Evolutionary conservation across 1,139 yeast species (phyloP).

Genomic region (Yamadazyma blattariae): DNA sequence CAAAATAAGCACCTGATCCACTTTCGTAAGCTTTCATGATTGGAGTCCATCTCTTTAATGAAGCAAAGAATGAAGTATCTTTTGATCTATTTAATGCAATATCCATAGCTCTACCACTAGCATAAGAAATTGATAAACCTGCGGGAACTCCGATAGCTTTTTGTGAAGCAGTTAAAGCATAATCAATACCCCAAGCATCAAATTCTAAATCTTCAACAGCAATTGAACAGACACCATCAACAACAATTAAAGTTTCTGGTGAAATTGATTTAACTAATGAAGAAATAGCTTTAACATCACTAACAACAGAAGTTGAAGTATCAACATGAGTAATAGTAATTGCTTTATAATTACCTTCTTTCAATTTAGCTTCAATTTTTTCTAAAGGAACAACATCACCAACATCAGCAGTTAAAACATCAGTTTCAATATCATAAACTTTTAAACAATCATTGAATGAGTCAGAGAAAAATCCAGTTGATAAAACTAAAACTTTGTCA

Average conservation of each 20-base stretch:
- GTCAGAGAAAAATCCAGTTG: conserved; percentile 93
- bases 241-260: conserved; percentile 80
- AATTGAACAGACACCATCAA: conserved; percentile 93
- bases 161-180: conserved; percentile 87
- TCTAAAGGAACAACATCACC: conserved; percentile 70
- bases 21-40: conserved; percentile 84
- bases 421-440: conserved; percentile 69
- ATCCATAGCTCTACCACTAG: conserved; percentile 71
- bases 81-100: conserved; percentile 56
- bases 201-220: conserved; percentile 86
- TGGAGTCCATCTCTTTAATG: conserved; percentile 84
- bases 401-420: conserved; percentile 64
- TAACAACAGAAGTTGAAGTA: conserved; percentile 89
- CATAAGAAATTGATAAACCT: conserved; percentile 77
- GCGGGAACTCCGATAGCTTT: conserved; percentile 96
- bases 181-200: conserved; percentile 89
- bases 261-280: conserved; percentile 57
- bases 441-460: conserved; percentile 77
- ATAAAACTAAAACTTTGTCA: conserved; percentile 71
- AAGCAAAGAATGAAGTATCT: conserved; percentile 67
- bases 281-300: conserved; percentile 67
- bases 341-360: conserved; percentile 53
- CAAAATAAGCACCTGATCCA: conserved; percentile 83
- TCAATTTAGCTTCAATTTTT: conserved; percentile 54
- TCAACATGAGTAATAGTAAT: conserved; percentile 93